Evolutionary conservation across 495 filamentous ascomycete species (phyloP).

Genomic region (Terfezia claveryi): DNA sequence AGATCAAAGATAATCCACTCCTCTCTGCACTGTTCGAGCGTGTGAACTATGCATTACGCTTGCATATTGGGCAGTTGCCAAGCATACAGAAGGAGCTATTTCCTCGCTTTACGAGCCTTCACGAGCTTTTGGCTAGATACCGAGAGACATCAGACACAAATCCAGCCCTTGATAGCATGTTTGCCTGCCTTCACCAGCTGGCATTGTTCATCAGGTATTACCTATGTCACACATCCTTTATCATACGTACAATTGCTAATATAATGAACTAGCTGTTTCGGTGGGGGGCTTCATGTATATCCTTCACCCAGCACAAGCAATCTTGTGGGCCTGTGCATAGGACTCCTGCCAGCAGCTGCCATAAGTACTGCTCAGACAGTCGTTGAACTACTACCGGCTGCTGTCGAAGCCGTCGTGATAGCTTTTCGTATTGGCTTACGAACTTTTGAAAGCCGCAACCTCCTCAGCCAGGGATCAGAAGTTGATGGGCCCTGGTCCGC

Average conservation of each 20-base stretch:
- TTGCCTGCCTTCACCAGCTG: neutral
- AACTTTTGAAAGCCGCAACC: conserved; percentile 30
- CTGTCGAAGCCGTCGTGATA: conserved; percentile 46
- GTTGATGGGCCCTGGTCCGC: conserved; percentile 18
- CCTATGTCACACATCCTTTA: neutral
- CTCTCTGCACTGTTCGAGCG: neutral
- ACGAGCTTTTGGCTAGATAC: neutral
- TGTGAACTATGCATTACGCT: neutral
- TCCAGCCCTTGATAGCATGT: neutral
- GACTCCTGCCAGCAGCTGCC: conserved; percentile 47
- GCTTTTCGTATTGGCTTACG: conserved; percentile 49
- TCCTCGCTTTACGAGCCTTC: neutral
- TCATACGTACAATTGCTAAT: neutral
- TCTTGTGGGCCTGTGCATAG: conserved; percentile 47
- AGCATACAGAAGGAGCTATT: neutral
- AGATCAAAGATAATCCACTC: neutral
- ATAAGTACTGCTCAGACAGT: conserved; percentile 45
- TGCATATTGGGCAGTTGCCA: neutral
- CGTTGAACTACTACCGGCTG: conserved; percentile 43
- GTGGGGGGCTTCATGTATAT: neutral
- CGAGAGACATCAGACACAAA: neutral
- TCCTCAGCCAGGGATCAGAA: conserved; percentile 13
- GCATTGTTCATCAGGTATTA: neutral
- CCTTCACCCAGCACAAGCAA: conserved; percentile 19
- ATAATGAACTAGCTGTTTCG: neutral